Evolutionary conservation across 2,329 filamentous ascomycete genomes (phyloP).

Genomic region (Penicillium nordicum): DNA sequence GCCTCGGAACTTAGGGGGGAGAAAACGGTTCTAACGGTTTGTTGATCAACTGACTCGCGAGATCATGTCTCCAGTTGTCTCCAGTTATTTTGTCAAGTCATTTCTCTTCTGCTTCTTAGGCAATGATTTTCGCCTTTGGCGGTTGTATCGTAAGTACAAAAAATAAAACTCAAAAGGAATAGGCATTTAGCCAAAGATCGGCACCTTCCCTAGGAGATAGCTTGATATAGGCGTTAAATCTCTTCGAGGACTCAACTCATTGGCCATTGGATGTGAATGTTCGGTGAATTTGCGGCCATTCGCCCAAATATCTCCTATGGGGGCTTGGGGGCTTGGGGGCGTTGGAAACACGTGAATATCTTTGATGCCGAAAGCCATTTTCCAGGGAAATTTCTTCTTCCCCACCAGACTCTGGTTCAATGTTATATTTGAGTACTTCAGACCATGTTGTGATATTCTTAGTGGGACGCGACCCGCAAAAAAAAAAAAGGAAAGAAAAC

Average conservation of each 20-base stretch:
- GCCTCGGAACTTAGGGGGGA: slow-evolving; percentile 10
- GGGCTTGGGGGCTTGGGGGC: too few relatives aligned
- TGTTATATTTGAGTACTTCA: not conserved
- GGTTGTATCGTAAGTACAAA: not conserved
- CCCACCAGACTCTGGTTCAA: not conserved
- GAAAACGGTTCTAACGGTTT: slow-evolving; percentile 25
- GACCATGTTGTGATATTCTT: not conserved
- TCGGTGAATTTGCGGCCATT: not conserved
- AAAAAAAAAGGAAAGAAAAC: not conserved
- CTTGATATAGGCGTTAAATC: not conserved
- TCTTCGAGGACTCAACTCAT: not conserved
- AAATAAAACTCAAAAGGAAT: not conserved
- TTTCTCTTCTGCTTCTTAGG: not conserved
- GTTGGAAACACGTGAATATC: slow-evolving; percentile 2
- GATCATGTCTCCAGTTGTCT: slow-evolving; percentile 9
- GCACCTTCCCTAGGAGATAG: not conserved
- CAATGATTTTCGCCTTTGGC: not conserved
- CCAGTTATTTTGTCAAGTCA: not conserved
- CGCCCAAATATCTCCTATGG: not conserved
- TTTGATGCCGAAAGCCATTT: slow-evolving; percentile 4
- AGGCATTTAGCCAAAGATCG: not conserved
- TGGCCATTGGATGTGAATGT: not conserved
- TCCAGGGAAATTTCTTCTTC: not conserved
- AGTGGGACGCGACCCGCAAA: not conserved
- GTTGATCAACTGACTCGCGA: not conserved